These are phyloP conservation scores for Termitomyces sp. DNA, from an alignment of 768 basidiomycete genomes.

Conservation along the genomic window DNA sequence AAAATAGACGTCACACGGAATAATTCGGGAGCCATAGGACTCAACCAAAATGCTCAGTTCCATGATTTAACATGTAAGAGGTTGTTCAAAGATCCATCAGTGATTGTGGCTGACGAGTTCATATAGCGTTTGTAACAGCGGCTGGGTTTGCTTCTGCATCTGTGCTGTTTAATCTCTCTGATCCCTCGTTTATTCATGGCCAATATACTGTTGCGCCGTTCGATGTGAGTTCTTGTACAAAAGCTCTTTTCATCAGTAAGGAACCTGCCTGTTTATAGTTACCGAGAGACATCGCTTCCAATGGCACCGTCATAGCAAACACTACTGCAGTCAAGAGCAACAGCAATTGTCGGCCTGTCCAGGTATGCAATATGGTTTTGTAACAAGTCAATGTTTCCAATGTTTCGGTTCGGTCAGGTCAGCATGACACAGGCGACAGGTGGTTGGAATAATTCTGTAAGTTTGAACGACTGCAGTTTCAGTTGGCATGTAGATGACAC, in stretches of 20 bases:
- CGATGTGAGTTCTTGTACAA: conserved; percentile 23
- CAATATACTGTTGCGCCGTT: conserved; percentile 43
- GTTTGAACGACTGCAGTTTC: conserved; percentile 33
- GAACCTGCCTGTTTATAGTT: conserved; percentile 20
- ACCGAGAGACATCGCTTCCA: conserved; percentile 27
- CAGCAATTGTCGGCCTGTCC: conserved; percentile 33
- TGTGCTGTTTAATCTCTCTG: conserved; percentile 37
- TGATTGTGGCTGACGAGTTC: not conserved
- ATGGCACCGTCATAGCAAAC: conserved; percentile 44
- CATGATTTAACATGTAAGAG: conserved; percentile 41
- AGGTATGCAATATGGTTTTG: conserved; percentile 20
- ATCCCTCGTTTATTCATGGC: conserved; percentile 38
- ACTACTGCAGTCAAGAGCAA: conserved; percentile 42
- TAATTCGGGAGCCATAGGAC: conserved; percentile 30
- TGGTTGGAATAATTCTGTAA: conserved; percentile 39
- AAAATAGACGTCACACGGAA: conserved; percentile 29
- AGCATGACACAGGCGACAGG: conserved; percentile 26
- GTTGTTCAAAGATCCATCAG: not conserved
- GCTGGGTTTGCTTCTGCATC: conserved; percentile 49
- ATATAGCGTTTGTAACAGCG: conserved; percentile 43
- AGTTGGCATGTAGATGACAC: conserved; percentile 34
- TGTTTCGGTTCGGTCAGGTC: conserved; percentile 23
- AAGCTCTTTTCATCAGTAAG: not conserved
- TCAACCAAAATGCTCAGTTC: conserved; percentile 41
- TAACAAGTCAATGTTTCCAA: not conserved